phyloP scores from a whole-genome alignment of 2,329 filamentous ascomycete genomes.

The Colletotrichum cuscutae region DNA sequence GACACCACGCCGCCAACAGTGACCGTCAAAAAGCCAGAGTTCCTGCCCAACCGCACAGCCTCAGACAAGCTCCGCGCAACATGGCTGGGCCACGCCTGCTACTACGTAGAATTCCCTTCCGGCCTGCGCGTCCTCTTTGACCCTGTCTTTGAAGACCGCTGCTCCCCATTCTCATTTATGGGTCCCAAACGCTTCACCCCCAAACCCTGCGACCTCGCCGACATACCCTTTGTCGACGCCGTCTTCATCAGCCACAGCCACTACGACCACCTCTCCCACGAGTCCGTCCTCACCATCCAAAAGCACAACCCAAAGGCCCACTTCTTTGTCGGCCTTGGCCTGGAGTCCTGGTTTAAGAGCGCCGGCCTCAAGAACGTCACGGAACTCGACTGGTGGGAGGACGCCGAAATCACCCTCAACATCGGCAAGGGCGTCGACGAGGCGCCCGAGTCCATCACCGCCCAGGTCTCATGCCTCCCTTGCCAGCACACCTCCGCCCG shows the following conservation, averaged over 20 bases:
- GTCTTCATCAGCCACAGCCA: slow-evolving; percentile 90
- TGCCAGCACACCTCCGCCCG: slow-evolving; percentile 85
- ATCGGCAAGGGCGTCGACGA: slow-evolving; percentile 42
- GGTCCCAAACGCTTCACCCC: slow-evolving; percentile 83
- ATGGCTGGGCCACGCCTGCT: slow-evolving; percentile 96
- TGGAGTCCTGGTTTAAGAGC: slow-evolving; percentile 82
- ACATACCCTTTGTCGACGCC: slow-evolving; percentile 81
- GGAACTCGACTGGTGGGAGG: slow-evolving; percentile 96
- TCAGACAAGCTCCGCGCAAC: slow-evolving; percentile 78
- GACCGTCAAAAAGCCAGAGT: slow-evolving; percentile 72
- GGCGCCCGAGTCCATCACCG: slow-evolving; percentile 66
- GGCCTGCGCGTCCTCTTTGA: slow-evolving; percentile 92
- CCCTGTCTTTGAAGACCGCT: slow-evolving; percentile 90
- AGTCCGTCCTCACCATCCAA: slow-evolving; percentile 77
- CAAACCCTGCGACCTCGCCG: slow-evolving; percentile 78
- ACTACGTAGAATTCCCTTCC: slow-evolving; percentile 88
- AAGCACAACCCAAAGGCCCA: slow-evolving; percentile 80
- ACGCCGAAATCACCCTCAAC: slow-evolving; percentile 76
- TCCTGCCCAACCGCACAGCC: slow-evolving; percentile 70
- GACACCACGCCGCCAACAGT: slow-evolving; percentile 75
- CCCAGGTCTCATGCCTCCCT: slow-evolving; percentile 81
- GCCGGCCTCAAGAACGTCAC: slow-evolving; percentile 81
- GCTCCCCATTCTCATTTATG: slow-evolving; percentile 77
- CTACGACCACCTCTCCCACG: slow-evolving; percentile 90
- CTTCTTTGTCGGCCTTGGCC: slow-evolving; percentile 87